phyloP scores from a whole-genome alignment of 805 yeast species.

The Pichia eremophila region DNA sequence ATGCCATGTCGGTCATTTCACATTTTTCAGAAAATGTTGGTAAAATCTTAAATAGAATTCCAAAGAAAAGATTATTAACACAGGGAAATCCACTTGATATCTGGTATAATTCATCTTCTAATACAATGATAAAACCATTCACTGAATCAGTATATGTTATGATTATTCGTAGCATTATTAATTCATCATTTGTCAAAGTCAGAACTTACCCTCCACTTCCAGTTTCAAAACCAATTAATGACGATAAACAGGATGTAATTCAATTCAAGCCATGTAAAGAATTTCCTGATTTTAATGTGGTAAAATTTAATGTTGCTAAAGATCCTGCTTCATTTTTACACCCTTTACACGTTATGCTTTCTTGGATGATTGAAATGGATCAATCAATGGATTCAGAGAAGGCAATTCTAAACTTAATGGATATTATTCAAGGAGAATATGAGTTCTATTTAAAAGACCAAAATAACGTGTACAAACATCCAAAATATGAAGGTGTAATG shows the following conservation, averaged over 20 bases:
- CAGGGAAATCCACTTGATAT: conserved; percentile 12
- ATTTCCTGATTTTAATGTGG: conserved; percentile 15
- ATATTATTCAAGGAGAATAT: conserved; percentile 14
- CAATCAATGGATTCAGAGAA: conserved; percentile 13
- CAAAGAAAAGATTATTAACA: conserved; percentile 7
- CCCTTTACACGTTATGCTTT: conserved; percentile 65
- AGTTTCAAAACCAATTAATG: conserved; percentile 3
- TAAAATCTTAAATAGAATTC: conserved; percentile 29
- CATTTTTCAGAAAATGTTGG: conserved; percentile 51
- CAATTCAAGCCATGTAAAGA: conserved; percentile 13
- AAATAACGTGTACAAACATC: neutral
- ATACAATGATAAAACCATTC: conserved; percentile 11
- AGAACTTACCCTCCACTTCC: conserved; percentile 6
- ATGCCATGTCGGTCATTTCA: conserved; percentile 56
- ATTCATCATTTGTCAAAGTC: conserved; percentile 7
- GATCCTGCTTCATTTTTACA: conserved; percentile 64
- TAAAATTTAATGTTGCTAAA: conserved; percentile 34
- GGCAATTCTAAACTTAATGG: conserved; percentile 8
- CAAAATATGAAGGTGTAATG: conserved; percentile 15
- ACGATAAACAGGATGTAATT: conserved; percentile 20
- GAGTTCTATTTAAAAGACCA: conserved; percentile 9
- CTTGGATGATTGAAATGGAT: conserved; percentile 60
- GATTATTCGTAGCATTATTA: conserved; percentile 9
- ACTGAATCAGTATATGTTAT: conserved; percentile 12
- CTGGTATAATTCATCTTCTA: conserved; percentile 12